These are phyloP conservation scores for Cucurbita maxima DNA, from an alignment of 306 rosid species.

Conservation along the genomic window DNA sequence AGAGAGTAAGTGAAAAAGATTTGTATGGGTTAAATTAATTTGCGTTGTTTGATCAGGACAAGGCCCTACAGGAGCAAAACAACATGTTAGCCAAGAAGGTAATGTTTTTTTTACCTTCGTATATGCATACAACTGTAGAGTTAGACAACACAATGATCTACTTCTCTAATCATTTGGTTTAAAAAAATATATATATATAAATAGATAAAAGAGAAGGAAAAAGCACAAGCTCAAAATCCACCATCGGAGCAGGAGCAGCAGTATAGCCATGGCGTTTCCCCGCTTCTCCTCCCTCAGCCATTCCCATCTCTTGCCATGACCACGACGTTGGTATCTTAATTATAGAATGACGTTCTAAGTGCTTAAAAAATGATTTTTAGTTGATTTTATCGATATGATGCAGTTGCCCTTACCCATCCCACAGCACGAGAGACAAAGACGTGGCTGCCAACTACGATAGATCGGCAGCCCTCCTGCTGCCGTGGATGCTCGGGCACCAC, in stretches of 20 bases:
- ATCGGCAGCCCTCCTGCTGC: slow-evolving; percentile 21
- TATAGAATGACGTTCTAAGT: no score
- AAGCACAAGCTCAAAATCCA: slow-evolving; percentile 18
- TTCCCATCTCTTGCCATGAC: slow-evolving; percentile 25
- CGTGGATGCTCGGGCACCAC: slow-evolving; percentile 48
- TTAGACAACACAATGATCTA: neutral
- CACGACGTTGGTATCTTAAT: slow-evolving; percentile 26
- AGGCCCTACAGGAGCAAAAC: slow-evolving; percentile 61
- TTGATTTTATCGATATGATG: neutral
- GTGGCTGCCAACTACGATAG: neutral
- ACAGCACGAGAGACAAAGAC: neutral
- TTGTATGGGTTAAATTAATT: no score
- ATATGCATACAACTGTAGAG: neutral
- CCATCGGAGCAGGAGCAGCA: slow-evolving; percentile 4
- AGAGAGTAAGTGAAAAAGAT: no score
- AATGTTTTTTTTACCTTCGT: neutral
- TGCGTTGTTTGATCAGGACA: slow-evolving; percentile 32
- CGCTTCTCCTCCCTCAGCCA: slow-evolving; percentile 17
- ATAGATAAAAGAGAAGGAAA: slow-evolving; percentile 68
- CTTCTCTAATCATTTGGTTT: neutral
- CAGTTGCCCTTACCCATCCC: neutral
- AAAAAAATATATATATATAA: neutral
- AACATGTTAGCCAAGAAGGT: slow-evolving; percentile 53
- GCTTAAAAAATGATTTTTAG: no score
- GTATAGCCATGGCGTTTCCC: slow-evolving; percentile 10